phyloP scores from a whole-genome alignment of 352 stramenopile genomes.

The Phytophthora podocarpi region DNA sequence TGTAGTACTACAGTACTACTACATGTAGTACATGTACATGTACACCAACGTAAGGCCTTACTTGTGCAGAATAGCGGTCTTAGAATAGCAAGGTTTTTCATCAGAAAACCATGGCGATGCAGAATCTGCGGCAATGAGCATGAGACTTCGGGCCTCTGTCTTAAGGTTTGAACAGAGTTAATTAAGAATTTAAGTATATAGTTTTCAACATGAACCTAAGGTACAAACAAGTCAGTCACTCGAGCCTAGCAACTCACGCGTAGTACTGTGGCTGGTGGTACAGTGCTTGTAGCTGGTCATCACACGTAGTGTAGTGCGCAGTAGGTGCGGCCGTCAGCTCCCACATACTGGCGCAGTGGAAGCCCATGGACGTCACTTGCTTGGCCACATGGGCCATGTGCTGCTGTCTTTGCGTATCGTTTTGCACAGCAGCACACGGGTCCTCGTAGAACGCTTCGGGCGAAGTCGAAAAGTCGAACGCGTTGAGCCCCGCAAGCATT shows the following conservation, averaged over 20 bases:
- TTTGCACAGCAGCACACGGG: not conserved
- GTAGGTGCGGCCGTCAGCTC: conserved; percentile 13
- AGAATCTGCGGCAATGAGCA: too few species aligned
- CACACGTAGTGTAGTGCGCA: not conserved
- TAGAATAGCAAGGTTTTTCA: too few species aligned
- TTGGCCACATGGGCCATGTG: conserved; percentile 14
- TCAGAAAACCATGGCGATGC: too few species aligned
- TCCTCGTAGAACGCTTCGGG: conserved; percentile 37
- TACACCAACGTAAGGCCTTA: too few species aligned
- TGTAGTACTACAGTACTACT: too few species aligned
- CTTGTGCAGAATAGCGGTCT: too few species aligned
- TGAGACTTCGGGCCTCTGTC: too few species aligned
- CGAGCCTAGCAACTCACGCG: not conserved
- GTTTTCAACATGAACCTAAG: too few species aligned
- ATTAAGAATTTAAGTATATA: too few species aligned
- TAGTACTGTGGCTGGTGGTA: conserved; percentile 21
- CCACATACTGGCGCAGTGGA: conserved; percentile 41
- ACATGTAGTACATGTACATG: too few species aligned
- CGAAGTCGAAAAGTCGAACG: conserved; percentile 45
- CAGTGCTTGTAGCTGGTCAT: not conserved
- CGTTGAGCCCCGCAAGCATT: conserved; percentile 31
- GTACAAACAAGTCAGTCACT: too few species aligned
- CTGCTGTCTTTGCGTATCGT: conserved; percentile 7
- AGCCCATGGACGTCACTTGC: conserved; percentile 31
- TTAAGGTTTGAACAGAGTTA: too few species aligned